A percentile compares a stretch with the other conserved stretches of the same genome.
Evolutionary conservation across 1,284 basidiomycete genomes (phyloP).

Genomic region (Fistulinella cinereoalba): DNA sequence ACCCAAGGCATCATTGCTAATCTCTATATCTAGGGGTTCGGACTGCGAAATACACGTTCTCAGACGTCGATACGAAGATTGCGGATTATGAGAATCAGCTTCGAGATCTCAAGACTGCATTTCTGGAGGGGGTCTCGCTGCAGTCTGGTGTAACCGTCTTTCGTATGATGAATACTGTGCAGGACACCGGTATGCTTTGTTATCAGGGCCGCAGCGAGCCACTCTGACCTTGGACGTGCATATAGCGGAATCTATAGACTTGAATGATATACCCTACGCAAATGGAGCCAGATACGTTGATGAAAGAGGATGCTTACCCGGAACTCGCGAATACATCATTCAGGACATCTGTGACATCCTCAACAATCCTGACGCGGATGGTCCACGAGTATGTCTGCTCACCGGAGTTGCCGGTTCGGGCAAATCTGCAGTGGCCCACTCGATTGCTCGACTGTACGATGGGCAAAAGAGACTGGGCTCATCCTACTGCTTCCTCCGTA

Average conservation of each 20-base stretch:
- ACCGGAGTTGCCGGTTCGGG: background rate
- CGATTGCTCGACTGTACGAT: conserved; percentile 1
- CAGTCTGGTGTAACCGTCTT: background rate
- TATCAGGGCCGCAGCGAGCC: too few species aligned
- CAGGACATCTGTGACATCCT: conserved; percentile 1
- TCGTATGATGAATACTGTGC: conserved; percentile 6
- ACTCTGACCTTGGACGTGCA: too few species aligned
- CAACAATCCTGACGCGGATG: background rate
- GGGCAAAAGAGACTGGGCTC: background rate
- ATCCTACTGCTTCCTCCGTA: background rate
- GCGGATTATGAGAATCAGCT: conserved; percentile 1
- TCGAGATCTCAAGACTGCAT: background rate
- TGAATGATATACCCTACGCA: background rate
- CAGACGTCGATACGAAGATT: conserved; percentile 1
- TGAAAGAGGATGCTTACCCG: background rate
- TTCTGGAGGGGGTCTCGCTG: background rate
- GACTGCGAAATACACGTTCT: background rate
- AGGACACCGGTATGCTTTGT: too few species aligned
- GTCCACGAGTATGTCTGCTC: conserved; percentile 1
- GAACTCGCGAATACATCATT: background rate
- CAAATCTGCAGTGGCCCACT: background rate
- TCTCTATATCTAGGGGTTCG: background rate
- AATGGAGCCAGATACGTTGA: background rate
- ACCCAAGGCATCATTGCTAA: background rate
- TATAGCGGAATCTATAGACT: background rate